Evolutionary conservation across 2,329 filamentous ascomycete species (phyloP), one percentile per base, ranked within the genome.

Genomic region (Penicillium sclerotiorum): DNA sequence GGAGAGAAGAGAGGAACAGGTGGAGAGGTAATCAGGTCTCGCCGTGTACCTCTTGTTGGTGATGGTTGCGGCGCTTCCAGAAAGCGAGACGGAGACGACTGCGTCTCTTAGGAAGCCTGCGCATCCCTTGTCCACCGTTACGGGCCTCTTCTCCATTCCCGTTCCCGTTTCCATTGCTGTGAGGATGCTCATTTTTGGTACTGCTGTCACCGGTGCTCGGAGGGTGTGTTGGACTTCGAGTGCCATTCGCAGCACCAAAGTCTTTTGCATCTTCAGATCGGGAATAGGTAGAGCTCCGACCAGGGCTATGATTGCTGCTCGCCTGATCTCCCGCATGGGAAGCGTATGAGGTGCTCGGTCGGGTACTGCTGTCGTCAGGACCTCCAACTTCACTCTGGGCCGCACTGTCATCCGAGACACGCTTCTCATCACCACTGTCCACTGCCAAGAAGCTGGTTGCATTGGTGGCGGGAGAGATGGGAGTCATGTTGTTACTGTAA

Each of bases 401-500:
- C 12, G 65, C 58, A 49, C 62, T 63, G 38, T 66, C 65, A 17
- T 62, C 60, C 18, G 57, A 53, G 27, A 56, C 45, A 2, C 63
- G 63, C 40, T 69, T 70, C 39, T 75, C 72, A 28, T 74, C 72
- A 18, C 67, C 60, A 40, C 71, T 73, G 38, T 75, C 72, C 22
- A 68, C 65, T 12, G 70, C 72, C 25, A 75, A 59, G 22, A 75
- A 68, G 49, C 73, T 76, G 27, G 73, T 73, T 15, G 72, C 73
- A 49, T 76, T 74, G n/a, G 73, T 76, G 9, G 68, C 66, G 1
- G 71, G 71, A 5, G 72, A 74, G 4, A 71, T 68, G 1, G 72
- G 70, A 1, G 72, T 71, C 60, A 70, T 68, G 12, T 66, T 71
- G 50, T 73, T 73, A 42, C 72, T 73, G 50, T 74, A 70, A 4